phyloP scores from a whole-genome alignment of 1,139 yeast species.

The Candida albicans region DNA sequence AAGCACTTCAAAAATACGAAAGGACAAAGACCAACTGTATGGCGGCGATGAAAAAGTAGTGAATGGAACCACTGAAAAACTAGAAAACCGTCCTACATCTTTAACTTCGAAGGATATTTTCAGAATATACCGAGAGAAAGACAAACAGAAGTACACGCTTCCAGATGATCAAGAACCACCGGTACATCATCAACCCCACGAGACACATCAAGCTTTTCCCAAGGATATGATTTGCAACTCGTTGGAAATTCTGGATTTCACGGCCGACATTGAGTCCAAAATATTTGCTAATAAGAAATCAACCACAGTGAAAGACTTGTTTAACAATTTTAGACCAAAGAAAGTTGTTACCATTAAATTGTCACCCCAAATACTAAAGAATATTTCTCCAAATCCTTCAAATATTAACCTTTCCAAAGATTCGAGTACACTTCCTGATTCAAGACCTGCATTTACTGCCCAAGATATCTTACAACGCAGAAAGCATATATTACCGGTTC shows the following conservation, averaged over 20 bases:
- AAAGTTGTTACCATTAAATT: slow-evolving; percentile 2
- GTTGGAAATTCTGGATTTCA: slow-evolving; percentile 1
- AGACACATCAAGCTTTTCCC: neutral
- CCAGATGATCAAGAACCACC: neutral
- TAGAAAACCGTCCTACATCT: neutral
- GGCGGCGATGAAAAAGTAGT: neutral
- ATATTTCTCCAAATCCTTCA: slow-evolving; percentile 1
- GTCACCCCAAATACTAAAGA: slow-evolving; percentile 3
- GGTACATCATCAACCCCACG: neutral
- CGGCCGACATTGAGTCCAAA: slow-evolving; percentile 21
- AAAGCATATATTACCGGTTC: neutral
- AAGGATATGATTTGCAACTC: neutral
- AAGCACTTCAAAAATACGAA: slow-evolving; percentile 2
- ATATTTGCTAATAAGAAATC: slow-evolving; percentile 18
- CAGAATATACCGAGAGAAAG: neutral
- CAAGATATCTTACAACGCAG: neutral
- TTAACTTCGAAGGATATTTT: neutral
- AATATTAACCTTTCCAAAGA: neutral
- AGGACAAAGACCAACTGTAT: too few species aligned
- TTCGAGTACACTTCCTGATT: too few species aligned
- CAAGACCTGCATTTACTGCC: neutral
- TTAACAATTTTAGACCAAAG: slow-evolving; percentile 13
- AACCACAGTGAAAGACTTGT: slow-evolving; percentile 25
- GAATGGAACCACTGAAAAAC: neutral
- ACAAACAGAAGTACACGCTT: neutral